Conservation (phyloP, 2,329 filamentous ascomycete species). For the Myriosclerotinia duriaeana region DNA sequence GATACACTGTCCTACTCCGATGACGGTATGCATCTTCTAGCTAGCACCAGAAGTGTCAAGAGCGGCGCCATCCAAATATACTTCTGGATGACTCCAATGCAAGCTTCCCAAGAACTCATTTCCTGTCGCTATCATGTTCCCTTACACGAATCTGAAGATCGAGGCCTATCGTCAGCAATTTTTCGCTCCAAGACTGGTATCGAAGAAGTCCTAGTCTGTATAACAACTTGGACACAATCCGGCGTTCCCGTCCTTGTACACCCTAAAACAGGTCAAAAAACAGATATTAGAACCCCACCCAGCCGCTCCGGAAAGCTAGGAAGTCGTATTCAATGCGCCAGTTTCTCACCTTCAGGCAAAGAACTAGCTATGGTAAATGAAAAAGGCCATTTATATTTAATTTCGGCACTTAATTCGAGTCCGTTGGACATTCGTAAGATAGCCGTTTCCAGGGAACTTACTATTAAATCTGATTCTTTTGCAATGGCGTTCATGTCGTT, state of each 20-base stretch:
- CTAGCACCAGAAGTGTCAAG: conserved; percentile 42
- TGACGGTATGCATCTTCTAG: conserved; percentile 45
- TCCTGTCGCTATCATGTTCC: conserved; percentile 44
- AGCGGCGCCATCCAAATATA: conserved; percentile 44
- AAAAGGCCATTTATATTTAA: conserved; percentile 44
- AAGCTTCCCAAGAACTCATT: conserved; percentile 42
- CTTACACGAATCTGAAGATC: conserved; percentile 46
- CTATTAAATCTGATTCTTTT: conserved; percentile 43
- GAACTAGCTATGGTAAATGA: conserved; percentile 46
- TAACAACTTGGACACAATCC: conserved; percentile 47
- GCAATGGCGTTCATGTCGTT: conserved; percentile 44
- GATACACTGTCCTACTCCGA: conserved; percentile 46
- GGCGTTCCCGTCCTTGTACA: conserved; percentile 45
- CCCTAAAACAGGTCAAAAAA: conserved; percentile 43
- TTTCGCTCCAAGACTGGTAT: conserved; percentile 41
- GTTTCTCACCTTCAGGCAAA: conserved; percentile 44
- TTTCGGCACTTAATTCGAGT: conserved; percentile 44
- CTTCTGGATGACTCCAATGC: conserved; percentile 44
- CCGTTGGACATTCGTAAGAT: conserved; percentile 43
- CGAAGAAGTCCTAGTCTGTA: conserved; percentile 43
- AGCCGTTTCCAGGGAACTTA: conserved; percentile 43
- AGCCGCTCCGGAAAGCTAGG: conserved; percentile 42
- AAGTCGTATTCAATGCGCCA: conserved; percentile 44
- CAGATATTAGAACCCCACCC: conserved; percentile 41
- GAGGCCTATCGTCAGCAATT: conserved; percentile 44